Conservation (phyloP, 768 basidiomycete genomes). For the Mycena haematopus region DNA sequence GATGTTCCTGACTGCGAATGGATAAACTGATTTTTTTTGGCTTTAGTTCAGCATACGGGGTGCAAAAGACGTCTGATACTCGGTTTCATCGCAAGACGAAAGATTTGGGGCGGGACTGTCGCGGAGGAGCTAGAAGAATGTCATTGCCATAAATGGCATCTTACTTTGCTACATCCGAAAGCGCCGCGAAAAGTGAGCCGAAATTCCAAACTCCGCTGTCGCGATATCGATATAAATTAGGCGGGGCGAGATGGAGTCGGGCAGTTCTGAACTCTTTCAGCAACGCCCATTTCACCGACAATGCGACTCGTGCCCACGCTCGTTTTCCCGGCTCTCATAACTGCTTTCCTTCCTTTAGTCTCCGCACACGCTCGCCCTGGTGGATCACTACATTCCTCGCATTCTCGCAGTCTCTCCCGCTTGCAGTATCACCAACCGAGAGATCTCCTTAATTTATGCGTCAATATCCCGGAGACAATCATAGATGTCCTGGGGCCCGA, state of each 20-base stretch:
- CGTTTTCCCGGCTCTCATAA: constrained; percentile 18
- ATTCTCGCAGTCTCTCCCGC: constrained; percentile 8
- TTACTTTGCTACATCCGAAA: not conserved
- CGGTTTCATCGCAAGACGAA: not conserved
- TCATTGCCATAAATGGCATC: constrained; percentile 1
- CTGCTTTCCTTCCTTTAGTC: constrained; percentile 9
- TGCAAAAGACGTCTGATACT: not conserved
- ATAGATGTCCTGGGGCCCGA: not conserved
- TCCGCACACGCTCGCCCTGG: constrained; percentile 1
- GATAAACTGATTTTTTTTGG: not conserved
- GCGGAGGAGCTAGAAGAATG: constrained; percentile 16
- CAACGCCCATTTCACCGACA: constrained; percentile 15
- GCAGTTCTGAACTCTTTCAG: constrained; percentile 22
- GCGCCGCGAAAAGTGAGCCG: not conserved
- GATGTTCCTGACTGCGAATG: not conserved
- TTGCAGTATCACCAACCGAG: constrained; percentile 8
- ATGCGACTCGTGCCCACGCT: constrained; percentile 25
- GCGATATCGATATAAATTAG: constrained; percentile 19
- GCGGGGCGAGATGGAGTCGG: not conserved
- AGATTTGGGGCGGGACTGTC: constrained; percentile 5
- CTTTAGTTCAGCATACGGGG: not conserved
- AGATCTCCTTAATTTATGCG: constrained; percentile 9
- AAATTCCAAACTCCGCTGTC: constrained; percentile 21
- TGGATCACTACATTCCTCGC: not conserved
- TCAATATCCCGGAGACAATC: constrained; percentile 8